phyloP scores from a whole-genome alignment of 2,329 filamentous ascomycete genomes.

The Aspergillus glaucus region DNA sequence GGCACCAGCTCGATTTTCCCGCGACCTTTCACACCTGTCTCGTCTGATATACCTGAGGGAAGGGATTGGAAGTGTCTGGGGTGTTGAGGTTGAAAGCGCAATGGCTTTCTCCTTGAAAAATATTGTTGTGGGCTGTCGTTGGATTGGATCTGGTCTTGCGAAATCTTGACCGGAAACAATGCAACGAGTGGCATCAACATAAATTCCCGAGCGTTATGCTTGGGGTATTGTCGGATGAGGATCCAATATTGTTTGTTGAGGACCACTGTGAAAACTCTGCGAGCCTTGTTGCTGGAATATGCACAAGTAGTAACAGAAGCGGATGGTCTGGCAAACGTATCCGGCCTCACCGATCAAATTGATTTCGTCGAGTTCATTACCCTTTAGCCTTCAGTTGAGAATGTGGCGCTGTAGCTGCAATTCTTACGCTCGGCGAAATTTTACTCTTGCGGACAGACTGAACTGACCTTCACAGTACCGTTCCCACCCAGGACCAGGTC shows the following conservation, averaged over 20 bases:
- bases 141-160: constrained; percentile 4
- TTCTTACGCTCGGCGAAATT: constrained; percentile 76
- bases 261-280: constrained; percentile 11
- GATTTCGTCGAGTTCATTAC: constrained; percentile 69
- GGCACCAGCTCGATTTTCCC: constrained; percentile 74
- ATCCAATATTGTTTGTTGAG: constrained; percentile 29
- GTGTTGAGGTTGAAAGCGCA: constrained; percentile 70
- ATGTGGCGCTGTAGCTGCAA: constrained; percentile 86
- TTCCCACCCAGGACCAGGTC: constrained; percentile 91
- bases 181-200: constrained; percentile 43
- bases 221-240: constrained; percentile 76
- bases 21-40: constrained; percentile 21
- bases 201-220: constrained; percentile 46
- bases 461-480: constrained; percentile 71
- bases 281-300: constrained; percentile 23
- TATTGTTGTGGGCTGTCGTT: constrained; percentile 55
- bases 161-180: constrained; percentile 9
- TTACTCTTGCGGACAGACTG: constrained; percentile 68
- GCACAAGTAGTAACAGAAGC: constrained; percentile 17
- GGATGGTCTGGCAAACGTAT: constrained; percentile 7
- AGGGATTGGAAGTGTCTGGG: constrained; percentile 56
- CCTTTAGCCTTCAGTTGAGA: constrained; percentile 62
- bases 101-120: constrained; percentile 66
- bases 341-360: constrained; percentile 70
- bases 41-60: constrained; percentile 15